phyloP scores from a whole-genome alignment of 2,329 filamentous ascomycete species.

The Fusarium sp. region DNA sequence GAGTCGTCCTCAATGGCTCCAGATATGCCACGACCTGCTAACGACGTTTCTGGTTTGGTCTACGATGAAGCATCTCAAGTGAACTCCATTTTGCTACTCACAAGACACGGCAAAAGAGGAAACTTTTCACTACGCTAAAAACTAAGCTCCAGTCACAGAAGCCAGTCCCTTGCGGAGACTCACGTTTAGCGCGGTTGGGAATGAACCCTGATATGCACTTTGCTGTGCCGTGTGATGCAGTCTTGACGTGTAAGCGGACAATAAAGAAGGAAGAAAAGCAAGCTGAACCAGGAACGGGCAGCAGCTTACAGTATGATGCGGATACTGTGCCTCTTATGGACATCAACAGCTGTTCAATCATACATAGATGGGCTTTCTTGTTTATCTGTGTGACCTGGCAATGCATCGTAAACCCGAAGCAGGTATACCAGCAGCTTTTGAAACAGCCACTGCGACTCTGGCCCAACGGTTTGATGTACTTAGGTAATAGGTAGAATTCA shows the following conservation, averaged over 20 bases:
- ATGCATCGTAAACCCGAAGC: slow-evolving; percentile 29
- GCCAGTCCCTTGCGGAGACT: slow-evolving; percentile 32
- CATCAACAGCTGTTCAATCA: slow-evolving; percentile 1
- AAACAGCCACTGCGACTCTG: neutral
- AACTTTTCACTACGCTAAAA: slow-evolving; percentile 26
- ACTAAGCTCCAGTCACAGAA: slow-evolving; percentile 28
- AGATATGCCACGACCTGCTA: slow-evolving; percentile 23
- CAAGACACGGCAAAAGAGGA: slow-evolving; percentile 29
- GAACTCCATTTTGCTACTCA: slow-evolving; percentile 13
- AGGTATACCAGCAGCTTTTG: slow-evolving; percentile 15
- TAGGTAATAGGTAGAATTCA: neutral
- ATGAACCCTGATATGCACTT: slow-evolving; percentile 12
- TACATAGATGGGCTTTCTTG: neutral
- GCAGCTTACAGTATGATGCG: neutral
- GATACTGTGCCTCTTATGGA: neutral
- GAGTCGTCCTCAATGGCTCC: slow-evolving; percentile 16
- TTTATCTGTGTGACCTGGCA: slow-evolving; percentile 38
- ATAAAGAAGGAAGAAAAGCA: neutral
- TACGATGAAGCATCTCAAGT: slow-evolving; percentile 25
- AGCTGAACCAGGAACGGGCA: slow-evolving; percentile 9
- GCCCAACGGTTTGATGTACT: neutral
- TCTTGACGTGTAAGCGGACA: slow-evolving; percentile 30
- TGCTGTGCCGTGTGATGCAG: slow-evolving; percentile 25
- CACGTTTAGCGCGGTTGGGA: slow-evolving; percentile 26
- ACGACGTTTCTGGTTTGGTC: slow-evolving; percentile 35